Conservation (phyloP, 2,329 filamentous ascomycete species). For the Sporothrix inflata region DNA sequence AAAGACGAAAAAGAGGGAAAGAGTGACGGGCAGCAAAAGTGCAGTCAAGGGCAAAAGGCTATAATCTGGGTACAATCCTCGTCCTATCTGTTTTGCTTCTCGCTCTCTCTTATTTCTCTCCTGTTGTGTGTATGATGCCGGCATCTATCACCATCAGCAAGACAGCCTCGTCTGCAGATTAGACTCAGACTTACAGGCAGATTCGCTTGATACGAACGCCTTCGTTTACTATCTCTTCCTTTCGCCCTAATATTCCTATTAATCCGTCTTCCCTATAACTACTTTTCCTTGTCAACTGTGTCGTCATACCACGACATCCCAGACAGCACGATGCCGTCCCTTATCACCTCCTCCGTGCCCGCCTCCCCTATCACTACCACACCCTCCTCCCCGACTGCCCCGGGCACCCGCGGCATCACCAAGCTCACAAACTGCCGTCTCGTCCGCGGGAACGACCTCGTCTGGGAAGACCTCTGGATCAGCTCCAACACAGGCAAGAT, state of each 20-base stretch:
- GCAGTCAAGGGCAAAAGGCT: not conserved
- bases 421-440: constrained; percentile 89
- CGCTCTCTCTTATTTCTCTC: constrained; percentile 16
- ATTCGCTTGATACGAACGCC: not conserved
- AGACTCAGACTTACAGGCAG: not conserved
- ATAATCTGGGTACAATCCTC: constrained; percentile 20
- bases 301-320: not conserved
- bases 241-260: too few relatives aligned
- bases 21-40: not conserved
- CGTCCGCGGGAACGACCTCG: constrained; percentile 67
- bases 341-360: constrained; percentile 39
- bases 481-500: constrained; percentile 81
- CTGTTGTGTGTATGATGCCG: constrained; percentile 28
- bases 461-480: constrained; percentile 85
- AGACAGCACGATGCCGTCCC: constrained; percentile 35
- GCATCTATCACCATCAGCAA: constrained; percentile 23
- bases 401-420: constrained; percentile 63
- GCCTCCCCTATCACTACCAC: constrained; percentile 44
- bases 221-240: not conserved
- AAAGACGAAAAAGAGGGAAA: not conserved
- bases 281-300: not conserved
- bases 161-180: constrained; percentile 6
- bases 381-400: constrained; percentile 50
- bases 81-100: not conserved
- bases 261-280: not conserved